phyloP scores from a whole-genome alignment of 257 asterid genomes.

The Verbena officinalis region DNA sequence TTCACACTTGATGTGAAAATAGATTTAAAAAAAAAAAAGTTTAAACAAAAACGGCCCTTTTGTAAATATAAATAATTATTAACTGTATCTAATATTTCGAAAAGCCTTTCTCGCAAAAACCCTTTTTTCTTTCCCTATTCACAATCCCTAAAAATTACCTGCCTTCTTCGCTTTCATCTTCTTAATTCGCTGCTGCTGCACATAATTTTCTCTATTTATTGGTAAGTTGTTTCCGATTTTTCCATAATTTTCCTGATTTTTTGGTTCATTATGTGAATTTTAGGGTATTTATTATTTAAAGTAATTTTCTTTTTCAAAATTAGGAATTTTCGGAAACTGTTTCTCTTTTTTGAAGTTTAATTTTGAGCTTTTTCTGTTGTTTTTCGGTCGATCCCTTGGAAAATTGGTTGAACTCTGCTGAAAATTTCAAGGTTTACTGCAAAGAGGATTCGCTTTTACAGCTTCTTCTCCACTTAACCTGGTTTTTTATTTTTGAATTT shows the following conservation, averaged over 20 bases:
- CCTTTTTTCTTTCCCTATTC: conserved; percentile 29
- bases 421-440: conserved; percentile 31
- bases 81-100: conserved; percentile 36
- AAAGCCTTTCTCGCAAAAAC: conserved; percentile 37
- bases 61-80: conserved; percentile 39
- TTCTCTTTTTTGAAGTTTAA: conserved; percentile 32
- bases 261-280: conserved; percentile 23
- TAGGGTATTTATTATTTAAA: conserved; percentile 35
- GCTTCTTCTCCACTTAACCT: conserved; percentile 23
- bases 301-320: conserved; percentile 33
- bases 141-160: conserved; percentile 35
- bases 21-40: neutral
- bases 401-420: conserved; percentile 29
- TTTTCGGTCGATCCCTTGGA: conserved; percentile 36
- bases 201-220: conserved; percentile 37
- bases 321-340: conserved; percentile 31
- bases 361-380: conserved; percentile 32
- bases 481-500: conserved; percentile 9
- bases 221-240: conserved; percentile 43
- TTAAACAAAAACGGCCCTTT: conserved; percentile 28
- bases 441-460: conserved; percentile 17
- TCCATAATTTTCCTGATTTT: conserved; percentile 38
- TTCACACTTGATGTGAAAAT: neutral
- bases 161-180: conserved; percentile 29
- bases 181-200: conserved; percentile 23